Conservation (phyloP, 768 basidiomycete genomes). For the Xerocomellus amylosporus region DNA sequence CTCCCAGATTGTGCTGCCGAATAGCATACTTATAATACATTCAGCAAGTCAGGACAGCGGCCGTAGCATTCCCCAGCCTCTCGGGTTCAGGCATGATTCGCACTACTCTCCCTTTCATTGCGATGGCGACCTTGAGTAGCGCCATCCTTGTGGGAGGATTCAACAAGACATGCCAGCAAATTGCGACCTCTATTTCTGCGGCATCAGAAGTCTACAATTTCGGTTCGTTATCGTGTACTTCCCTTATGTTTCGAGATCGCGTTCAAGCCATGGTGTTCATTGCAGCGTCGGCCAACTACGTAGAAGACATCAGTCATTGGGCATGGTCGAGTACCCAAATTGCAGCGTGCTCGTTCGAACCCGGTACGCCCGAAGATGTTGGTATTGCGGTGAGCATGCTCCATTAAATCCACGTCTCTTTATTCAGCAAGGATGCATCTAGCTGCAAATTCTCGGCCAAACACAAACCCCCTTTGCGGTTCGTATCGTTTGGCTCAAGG, state of each 20-base stretch:
- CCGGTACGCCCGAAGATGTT: slow-evolving; percentile 52
- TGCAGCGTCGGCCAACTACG: slow-evolving; percentile 33
- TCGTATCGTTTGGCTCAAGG: not conserved
- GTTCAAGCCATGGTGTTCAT: not conserved
- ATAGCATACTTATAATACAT: not conserved
- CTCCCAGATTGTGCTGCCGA: no score
- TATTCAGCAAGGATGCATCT: not conserved
- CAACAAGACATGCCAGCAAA: slow-evolving; percentile 2
- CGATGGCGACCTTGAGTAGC: not conserved
- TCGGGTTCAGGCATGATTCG: not conserved
- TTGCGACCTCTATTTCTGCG: not conserved
- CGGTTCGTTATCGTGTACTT: not conserved
- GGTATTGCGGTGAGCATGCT: slow-evolving; percentile 39
- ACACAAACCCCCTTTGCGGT: slow-evolving; percentile 31
- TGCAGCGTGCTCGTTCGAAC: slow-evolving; percentile 56
- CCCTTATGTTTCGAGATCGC: not conserved
- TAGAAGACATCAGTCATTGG: slow-evolving; percentile 48
- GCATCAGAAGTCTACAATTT: slow-evolving; percentile 2
- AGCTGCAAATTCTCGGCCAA: slow-evolving; percentile 40
- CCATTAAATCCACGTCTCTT: no score
- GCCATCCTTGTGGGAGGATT: no score
- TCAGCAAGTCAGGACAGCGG: no score
- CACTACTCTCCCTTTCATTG: not conserved
- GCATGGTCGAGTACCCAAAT: slow-evolving; percentile 45
- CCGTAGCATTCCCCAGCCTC: no score